Percentiles rank a stretch among this genome's conserved stretches.
phyloP scores from a whole-genome alignment of 192 early-diverging fungal species.

The Coemansia biformis region DNA sequence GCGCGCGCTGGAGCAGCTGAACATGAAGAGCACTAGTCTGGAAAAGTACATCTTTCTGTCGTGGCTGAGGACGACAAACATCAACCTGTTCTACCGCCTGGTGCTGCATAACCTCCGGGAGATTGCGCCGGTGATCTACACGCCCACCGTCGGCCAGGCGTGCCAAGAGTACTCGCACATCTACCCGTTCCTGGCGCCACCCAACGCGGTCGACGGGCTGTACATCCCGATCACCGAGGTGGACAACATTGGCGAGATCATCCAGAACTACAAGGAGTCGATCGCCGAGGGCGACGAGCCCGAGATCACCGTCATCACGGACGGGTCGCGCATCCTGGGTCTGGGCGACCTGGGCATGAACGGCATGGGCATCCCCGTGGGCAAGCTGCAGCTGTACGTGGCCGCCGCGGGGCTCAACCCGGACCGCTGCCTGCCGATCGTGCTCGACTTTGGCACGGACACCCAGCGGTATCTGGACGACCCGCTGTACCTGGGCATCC shows the following conservation, averaged over 20 bases:
- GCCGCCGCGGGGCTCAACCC: conserved; percentile 84
- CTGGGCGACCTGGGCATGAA: conserved; percentile 92
- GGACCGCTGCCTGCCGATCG: conserved; percentile 79
- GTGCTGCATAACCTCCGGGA: conserved; percentile 74
- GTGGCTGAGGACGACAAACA: conserved; percentile 73
- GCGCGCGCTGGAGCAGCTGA: conserved; percentile 66
- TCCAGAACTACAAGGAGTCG: conserved; percentile 71
- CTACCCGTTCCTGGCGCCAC: conserved; percentile 76
- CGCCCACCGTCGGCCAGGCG: conserved; percentile 76
- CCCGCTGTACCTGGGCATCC: conserved; percentile 83
- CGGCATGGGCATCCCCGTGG: conserved; percentile 93
- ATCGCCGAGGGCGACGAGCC: conserved; percentile 58
- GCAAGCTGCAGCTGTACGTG: conserved; percentile 91
- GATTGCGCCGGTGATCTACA: conserved; percentile 75
- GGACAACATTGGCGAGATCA: conserved; percentile 68
- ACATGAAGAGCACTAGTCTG: conserved; percentile 60
- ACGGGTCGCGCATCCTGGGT: conserved; percentile 90
- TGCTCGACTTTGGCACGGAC: conserved; percentile 89
- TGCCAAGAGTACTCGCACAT: conserved; percentile 86
- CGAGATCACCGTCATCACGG: conserved; percentile 88
- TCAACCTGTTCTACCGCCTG: conserved; percentile 78
- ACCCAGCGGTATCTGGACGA: conserved; percentile 75
- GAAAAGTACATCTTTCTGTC: conserved; percentile 86
- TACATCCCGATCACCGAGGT: conserved; percentile 76
- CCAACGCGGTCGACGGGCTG: conserved; percentile 74